Percentiles rank a stretch among this genome's conserved stretches.
Evolutionary conservation across 768 basidiomycete species (phyloP).

Genomic region (Leucocoprinus sp.): DNA sequence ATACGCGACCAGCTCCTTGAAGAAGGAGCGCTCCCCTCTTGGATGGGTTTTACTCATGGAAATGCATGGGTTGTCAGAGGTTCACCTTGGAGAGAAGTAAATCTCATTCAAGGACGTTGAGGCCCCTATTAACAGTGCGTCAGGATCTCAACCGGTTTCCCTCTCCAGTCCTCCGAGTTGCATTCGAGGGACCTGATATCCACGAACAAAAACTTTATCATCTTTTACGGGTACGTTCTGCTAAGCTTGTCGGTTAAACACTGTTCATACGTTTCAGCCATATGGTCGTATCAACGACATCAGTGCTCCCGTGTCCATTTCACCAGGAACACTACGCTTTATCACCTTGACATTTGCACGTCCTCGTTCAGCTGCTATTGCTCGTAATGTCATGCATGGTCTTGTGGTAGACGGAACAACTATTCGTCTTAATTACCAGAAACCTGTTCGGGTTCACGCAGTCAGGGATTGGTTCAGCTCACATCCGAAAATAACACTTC

Average conservation of each 20-base stretch:
- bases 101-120: conserved; percentile 10
- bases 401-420: conserved; percentile 36
- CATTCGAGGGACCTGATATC: conserved; percentile 86
- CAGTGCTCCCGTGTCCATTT: conserved; percentile 45
- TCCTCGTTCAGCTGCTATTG: conserved; percentile 65
- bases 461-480: conserved; percentile 72
- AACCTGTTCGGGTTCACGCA: conserved; percentile 55
- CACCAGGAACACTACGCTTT: conserved; percentile 60
- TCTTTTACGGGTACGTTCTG: conserved; percentile 56
- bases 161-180: conserved; percentile 60
- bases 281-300: conserved; percentile 78
- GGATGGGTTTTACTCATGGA: conserved; percentile 44
- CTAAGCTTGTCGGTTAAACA: neutral
- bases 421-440: conserved; percentile 51
- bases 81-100: conserved; percentile 73
- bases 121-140: neutral
- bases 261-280: conserved; percentile 30
- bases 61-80: conserved; percentile 70
- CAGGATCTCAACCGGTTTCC: conserved; percentile 86
- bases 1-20: conserved; percentile 36
- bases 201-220: conserved; percentile 74
- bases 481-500: conserved; percentile 84
- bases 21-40: conserved; percentile 55
- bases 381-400: conserved; percentile 77
- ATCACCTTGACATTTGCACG: conserved; percentile 55